Evolutionary conservation across 1,139 yeast species (phyloP), one percentile per base, ranked within the genome.

Genomic region (Kluyveromyces marxianus): DNA sequence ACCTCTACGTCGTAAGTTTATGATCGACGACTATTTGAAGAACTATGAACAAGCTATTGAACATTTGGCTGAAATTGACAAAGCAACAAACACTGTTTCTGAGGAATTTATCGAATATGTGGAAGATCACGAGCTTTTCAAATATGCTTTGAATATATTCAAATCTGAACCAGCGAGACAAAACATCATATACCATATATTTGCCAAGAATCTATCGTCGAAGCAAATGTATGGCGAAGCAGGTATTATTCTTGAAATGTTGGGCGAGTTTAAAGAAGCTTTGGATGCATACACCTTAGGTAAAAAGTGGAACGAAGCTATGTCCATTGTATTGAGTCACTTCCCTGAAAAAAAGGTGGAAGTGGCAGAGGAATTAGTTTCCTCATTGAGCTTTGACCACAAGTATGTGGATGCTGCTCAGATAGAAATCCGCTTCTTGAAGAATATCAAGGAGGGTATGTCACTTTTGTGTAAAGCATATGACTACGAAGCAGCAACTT

Each of bases 291-390:
- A 83, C 59, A 71, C 80, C 25, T 63, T 71, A 41, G 90, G 83
- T 10, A 84, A 82, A 55, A 79, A 75, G 53, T 94, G 98, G 98
- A 76, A 75, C 54, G 95, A 87, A 58, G 96, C 97, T 0, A 62
- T 92, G 43, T 58, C 89, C 0, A 68, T 87, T 44, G 77, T 80
- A 2, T 68, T 71, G 37, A 61, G 60, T 30, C 57, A 71, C 3
- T 69, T 69, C 44, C 65, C 70, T 3, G 69, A 69, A 1, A 57
- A 63, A 8, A 60, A 63, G 7, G 64, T 67, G 46, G 76, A 69
- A 0, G 66, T 76, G 37, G 82, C 88, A 6, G 79, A 75, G 37
- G 72, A 74, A 46, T 72, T 92, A 48, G 80, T 85, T 4, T 69
- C 72, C 2, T 62, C 78, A 3, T 73, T 88, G 48, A 69, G 74